Base-by-base conservation (phyloP, 2,329 filamentous ascomycete species). In the Penicillium sp. region DNA sequence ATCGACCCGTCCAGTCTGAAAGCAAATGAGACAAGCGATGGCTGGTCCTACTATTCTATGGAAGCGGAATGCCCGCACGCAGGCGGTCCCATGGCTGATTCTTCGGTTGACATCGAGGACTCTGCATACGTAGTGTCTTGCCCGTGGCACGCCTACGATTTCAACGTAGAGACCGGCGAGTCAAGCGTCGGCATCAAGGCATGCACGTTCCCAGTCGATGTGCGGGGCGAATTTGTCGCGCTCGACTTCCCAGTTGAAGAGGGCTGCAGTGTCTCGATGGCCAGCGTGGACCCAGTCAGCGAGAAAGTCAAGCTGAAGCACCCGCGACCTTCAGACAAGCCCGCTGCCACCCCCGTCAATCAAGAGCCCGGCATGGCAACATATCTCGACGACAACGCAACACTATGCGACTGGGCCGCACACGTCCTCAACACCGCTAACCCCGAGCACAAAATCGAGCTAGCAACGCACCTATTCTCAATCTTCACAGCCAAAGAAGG, bases 131-230 rank as follows among this genome's bases (percentile, higher is more conserved):
- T 79, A 22, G 76, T 72, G 16, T 78, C 77, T 1, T 79, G 77
- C 55, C 77, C 77, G 13, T 79, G 77, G 77, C 77, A 79, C 62
- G 77, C 77, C 2, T 79, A 79, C 59, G 77, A 79, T 60, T 79
- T 79, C 57, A 79, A 79, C 52, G 75, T 79, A 53, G 76, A 79
- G 63, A 79, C 77, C 0, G 77, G 77, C 50, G 75, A 79, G 64
- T 79, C 77, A 6, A 79, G 77, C 56, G 75, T 78, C 16, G 77
- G 77, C 10, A 70, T 79, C 55, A 78, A 77, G 62, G 71, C 77
- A 3, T 79, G 77, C 64, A 79, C 77, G 1, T 79, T 77, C 47
- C 75, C 76, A 1, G 68, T 79, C 40, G 61, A 71, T 47, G 64
- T 78, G 5, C 56, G 64, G 6, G 70, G 68, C 22, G 75, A 71